Percentiles rank a stretch among this genome's conserved stretches.
phyloP scores from a whole-genome alignment of 352 stramenopile genomes.

The Pythium insidiosum region DNA sequence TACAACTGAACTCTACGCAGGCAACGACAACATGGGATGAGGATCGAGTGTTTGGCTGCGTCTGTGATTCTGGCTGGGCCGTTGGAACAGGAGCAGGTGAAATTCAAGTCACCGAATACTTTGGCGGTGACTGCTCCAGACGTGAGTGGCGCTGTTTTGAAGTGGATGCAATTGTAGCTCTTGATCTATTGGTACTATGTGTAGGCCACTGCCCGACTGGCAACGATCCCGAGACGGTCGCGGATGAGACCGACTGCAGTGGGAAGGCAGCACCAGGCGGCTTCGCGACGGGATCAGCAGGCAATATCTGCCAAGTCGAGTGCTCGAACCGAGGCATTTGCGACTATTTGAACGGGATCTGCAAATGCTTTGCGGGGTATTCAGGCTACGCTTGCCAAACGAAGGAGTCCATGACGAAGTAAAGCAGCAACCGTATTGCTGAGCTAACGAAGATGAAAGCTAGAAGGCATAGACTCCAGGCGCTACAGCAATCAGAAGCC shows the following conservation, averaged over 20 bases:
- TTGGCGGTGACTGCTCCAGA: conserved; percentile 80
- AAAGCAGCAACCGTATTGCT: too few species aligned
- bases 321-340: conserved; percentile 75
- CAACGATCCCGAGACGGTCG: conserved; percentile 74
- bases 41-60: conserved; percentile 61
- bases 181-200: background rate
- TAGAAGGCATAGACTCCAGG: too few species aligned
- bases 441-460: too few species aligned
- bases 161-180: too few species aligned
- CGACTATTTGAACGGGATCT: conserved; percentile 57
- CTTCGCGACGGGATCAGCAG: conserved; percentile 20
- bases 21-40: conserved; percentile 68
- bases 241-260: conserved; percentile 83
- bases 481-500: too few species aligned
- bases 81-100: conserved; percentile 66
- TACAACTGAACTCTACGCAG: too few species aligned
- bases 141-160: conserved; percentile 20
- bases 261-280: conserved; percentile 31
- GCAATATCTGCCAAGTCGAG: conserved; percentile 68
- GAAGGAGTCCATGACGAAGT: too few species aligned
- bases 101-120: conserved; percentile 81
- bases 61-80: conserved; percentile 71
- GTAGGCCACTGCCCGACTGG: conserved; percentile 79
- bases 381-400: conserved; percentile 77
- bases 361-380: conserved; percentile 63